Conservation (phyloP, 257 asterid genomes). For the Lycium barbarum region DNA sequence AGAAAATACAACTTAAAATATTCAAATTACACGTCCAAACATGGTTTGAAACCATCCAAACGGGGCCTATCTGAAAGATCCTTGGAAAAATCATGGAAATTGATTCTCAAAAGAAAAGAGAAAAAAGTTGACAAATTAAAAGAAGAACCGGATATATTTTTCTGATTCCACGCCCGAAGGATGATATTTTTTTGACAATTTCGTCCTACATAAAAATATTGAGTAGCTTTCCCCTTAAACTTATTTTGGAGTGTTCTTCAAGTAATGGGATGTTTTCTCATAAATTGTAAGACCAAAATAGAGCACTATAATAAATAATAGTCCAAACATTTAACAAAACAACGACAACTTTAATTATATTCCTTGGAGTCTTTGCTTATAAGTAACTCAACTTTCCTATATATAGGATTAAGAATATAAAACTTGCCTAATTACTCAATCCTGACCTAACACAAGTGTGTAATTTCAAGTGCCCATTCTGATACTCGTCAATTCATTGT, state of each 20-base stretch:
- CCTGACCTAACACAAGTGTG: background rate
- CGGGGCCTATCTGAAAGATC: too few species aligned
- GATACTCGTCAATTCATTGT: slow-evolving; percentile 11
- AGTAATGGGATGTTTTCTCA: slow-evolving; percentile 5
- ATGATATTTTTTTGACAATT: too few species aligned
- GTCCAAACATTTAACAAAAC: background rate
- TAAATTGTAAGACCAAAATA: background rate
- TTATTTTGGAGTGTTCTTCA: background rate
- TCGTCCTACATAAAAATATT: background rate
- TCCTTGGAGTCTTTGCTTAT: background rate
- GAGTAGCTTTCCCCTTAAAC: background rate
- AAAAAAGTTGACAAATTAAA: too few species aligned
- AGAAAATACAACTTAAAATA: too few species aligned
- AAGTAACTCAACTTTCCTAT: background rate
- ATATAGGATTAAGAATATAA: background rate
- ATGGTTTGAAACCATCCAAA: too few species aligned
- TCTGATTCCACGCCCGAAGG: too few species aligned
- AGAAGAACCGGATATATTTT: too few species aligned
- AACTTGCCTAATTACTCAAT: background rate
- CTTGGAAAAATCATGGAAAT: too few species aligned
- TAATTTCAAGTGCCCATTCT: background rate
- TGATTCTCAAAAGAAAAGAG: too few species aligned
- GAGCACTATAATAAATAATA: background rate
- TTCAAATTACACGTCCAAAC: too few species aligned
- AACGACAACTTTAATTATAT: too few species aligned